Conservation (phyloP, 805 yeast genomes). For the Candida suzukii region DNA sequence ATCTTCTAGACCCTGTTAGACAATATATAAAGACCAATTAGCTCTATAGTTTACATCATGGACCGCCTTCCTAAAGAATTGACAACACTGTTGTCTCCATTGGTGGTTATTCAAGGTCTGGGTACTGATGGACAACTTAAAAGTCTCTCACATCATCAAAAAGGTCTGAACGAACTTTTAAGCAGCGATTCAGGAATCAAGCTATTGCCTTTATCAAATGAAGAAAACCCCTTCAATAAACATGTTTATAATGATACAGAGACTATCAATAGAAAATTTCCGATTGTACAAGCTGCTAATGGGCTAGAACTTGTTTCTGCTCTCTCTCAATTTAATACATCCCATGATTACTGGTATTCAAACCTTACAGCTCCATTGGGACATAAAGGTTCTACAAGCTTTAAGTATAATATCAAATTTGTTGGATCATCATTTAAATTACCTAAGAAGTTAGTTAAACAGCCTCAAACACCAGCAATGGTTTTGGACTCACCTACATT, state of each 20-base stretch:
- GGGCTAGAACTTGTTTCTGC: constrained; percentile 24
- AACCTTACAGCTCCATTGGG: neutral
- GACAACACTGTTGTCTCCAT: constrained; percentile 29
- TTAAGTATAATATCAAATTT: constrained; percentile 24
- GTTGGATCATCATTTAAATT: constrained; percentile 19
- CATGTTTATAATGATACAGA: constrained; percentile 5
- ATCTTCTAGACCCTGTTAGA: too few species aligned
- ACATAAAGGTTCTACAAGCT: constrained; percentile 8
- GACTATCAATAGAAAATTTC: constrained; percentile 10
- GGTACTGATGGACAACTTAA: constrained; percentile 19
- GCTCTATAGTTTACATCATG: constrained; percentile 16
- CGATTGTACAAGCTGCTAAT: constrained; percentile 18
- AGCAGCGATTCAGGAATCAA: constrained; percentile 7
- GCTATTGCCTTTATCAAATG: constrained; percentile 1
- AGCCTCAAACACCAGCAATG: too few species aligned
- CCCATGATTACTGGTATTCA: constrained; percentile 12
- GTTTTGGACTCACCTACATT: too few species aligned
- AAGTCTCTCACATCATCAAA: constrained; percentile 4
- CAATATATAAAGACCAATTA: neutral
- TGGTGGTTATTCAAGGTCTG: constrained; percentile 36
- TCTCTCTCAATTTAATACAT: constrained; percentile 21
- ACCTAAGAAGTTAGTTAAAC: constrained; percentile 9
- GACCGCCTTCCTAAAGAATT: constrained; percentile 30
- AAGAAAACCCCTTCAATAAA: constrained; percentile 5
- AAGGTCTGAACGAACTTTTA: neutral